Evolutionary conservation across 805 yeast genomes (phyloP).

Genomic region (Dipodascus geniculatus): DNA sequence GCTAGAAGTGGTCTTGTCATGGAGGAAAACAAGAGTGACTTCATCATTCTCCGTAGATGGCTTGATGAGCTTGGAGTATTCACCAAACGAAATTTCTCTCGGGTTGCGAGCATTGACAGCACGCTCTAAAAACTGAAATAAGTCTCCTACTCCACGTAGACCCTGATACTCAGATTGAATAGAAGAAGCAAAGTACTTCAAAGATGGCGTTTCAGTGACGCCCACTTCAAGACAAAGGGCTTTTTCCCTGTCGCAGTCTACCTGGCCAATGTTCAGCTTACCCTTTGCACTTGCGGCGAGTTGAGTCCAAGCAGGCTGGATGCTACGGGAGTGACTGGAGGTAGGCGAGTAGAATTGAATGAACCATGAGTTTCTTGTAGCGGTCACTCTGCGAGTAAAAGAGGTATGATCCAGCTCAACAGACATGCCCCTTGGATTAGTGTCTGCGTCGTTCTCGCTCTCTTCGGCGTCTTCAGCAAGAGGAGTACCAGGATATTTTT

Average conservation of each 20-base stretch:
- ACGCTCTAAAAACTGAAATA: conserved; percentile 24
- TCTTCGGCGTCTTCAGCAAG: conserved; percentile 1
- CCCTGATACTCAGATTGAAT: conserved; percentile 22
- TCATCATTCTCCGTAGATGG: conserved; percentile 14
- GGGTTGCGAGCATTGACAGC: conserved; percentile 21
- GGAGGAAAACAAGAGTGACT: conserved; percentile 27
- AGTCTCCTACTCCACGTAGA: conserved; percentile 22
- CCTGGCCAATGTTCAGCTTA: conserved; percentile 28
- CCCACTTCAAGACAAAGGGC: conserved; percentile 24
- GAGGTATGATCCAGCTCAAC: conserved; percentile 18
- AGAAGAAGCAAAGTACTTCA: conserved; percentile 19
- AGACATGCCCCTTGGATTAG: conserved; percentile 27
- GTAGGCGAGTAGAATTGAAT: conserved; percentile 30
- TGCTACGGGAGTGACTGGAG: conserved; percentile 28
- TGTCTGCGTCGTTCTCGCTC: conserved; percentile 3
- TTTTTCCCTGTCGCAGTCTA: conserved; percentile 27
- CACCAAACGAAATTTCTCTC: conserved; percentile 14
- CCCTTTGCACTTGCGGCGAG: conserved; percentile 24
- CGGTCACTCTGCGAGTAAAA: conserved; percentile 20
- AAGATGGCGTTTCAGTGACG: conserved; percentile 20
- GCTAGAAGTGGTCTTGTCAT: conserved; percentile 26
- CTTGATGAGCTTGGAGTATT: conserved; percentile 16
- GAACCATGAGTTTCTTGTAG: conserved; percentile 27
- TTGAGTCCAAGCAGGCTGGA: conserved; percentile 28
- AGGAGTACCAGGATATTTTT: conserved; percentile 6